A percentile compares a stretch with the other conserved stretches of the same genome.
These are phyloP conservation scores for Medicago truncatula DNA, from an alignment of 306 rosid species.

Conservation along the genomic window MtrunA17r5.0-ANR NC_053043.1:22081501-22082000, in stretches of 20 bases:
- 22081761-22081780: background rate
- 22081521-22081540: constrained; percentile 98
- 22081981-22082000: constrained; percentile 26
- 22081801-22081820: background rate
- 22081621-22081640: constrained; percentile 85
- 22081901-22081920: constrained; percentile 8
- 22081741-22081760: constrained; percentile 17
- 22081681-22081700: constrained; percentile 32
- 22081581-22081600: constrained; percentile 74
- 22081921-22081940: background rate
- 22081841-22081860: constrained; percentile 23
- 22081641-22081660: constrained; percentile 73
- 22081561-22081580: constrained; percentile 65
- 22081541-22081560: constrained; percentile 79
- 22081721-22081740: background rate
- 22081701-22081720: constrained; percentile 23
- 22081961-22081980: constrained; percentile 5
- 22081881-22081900: constrained; percentile 11
- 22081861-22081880: constrained; percentile 24
- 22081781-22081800: constrained; percentile 23
- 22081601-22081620: constrained; percentile 75
- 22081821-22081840: constrained; percentile 23
- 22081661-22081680: constrained; percentile 37
- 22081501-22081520: constrained; percentile 82
- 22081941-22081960: constrained; percentile 14